Evolutionary conservation across 441 rosid genomes (phyloP).

Genomic region (Syzygium syzygioides): DNA sequence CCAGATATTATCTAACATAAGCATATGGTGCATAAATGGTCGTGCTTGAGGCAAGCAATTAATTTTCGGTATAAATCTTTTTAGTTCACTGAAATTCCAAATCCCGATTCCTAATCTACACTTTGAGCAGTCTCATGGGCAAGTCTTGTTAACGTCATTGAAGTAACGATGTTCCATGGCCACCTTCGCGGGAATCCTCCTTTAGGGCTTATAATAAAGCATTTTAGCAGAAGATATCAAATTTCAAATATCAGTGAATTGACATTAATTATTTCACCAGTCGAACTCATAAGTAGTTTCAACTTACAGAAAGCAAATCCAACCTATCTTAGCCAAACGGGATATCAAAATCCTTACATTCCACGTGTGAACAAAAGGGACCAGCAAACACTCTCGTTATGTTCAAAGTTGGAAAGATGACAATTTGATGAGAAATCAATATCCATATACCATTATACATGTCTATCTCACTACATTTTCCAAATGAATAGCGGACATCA

Average conservation of each 20-base stretch:
- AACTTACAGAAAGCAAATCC: constrained; percentile 68
- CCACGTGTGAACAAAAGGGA: too few species aligned
- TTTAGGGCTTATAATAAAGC: constrained; percentile 85
- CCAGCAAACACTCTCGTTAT: too few species aligned
- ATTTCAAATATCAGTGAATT: constrained; percentile 8
- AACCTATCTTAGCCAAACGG: constrained; percentile 31
- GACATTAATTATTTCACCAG: constrained; percentile 17
- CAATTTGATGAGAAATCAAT: too few species aligned
- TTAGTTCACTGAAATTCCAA: background rate
- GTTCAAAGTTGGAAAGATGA: too few species aligned
- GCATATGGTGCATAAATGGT: background rate
- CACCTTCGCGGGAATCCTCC: constrained; percentile 85
- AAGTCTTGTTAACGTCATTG: constrained; percentile 53
- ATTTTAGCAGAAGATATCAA: constrained; percentile 48
- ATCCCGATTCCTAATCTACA: background rate
- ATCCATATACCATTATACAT: too few species aligned
- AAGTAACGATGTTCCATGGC: constrained; percentile 98
- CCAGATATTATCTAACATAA: background rate
- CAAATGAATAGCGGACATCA: too few species aligned
- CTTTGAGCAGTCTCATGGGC: constrained; percentile 29
- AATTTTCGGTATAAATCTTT: background rate
- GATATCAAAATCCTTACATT: too few species aligned
- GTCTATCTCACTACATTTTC: too few species aligned
- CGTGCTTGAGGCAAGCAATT: constrained; percentile 41
- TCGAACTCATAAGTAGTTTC: background rate